Percentiles rank a stretch among this genome's conserved stretches.
phyloP scores from a whole-genome alignment of 1,284 basidiomycete genomes.

The Testicularia cyperi region DNA sequence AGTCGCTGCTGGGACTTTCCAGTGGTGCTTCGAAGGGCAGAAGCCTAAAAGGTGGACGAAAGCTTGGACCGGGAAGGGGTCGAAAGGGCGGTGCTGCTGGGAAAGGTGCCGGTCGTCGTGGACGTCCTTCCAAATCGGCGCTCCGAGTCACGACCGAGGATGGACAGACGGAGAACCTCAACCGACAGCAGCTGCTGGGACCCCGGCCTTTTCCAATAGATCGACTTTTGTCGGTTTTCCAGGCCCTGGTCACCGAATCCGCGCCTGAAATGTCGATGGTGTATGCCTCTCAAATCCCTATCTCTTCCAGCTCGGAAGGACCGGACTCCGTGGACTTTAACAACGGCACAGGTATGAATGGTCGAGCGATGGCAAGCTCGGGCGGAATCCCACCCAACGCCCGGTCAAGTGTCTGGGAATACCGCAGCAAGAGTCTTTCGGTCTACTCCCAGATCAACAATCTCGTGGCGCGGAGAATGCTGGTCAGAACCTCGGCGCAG shows the following conservation, averaged over 20 bases:
- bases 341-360: background rate
- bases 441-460: slow-evolving; percentile 40
- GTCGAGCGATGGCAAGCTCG: too few relatives aligned
- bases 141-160: slow-evolving; percentile 23
- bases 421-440: slow-evolving; percentile 11
- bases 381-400: too few relatives aligned
- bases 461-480: slow-evolving; percentile 29
- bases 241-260: slow-evolving; percentile 78
- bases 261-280: slow-evolving; percentile 64
- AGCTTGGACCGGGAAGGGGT: slow-evolving; percentile 22
- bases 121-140: slow-evolving; percentile 17
- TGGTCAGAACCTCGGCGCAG: slow-evolving; percentile 27
- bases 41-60: slow-evolving; percentile 18
- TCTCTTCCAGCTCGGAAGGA: too few relatives aligned
- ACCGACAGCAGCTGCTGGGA: slow-evolving; percentile 77
- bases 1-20: slow-evolving; percentile 27
- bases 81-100: slow-evolving; percentile 9
- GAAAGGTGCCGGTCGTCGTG: slow-evolving; percentile 4
- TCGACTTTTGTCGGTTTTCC: slow-evolving; percentile 78
- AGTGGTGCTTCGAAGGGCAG: slow-evolving; percentile 21
- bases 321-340: background rate
- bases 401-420: slow-evolving; percentile 27
- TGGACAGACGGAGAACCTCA: slow-evolving; percentile 25
- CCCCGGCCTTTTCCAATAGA: slow-evolving; percentile 80
- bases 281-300: slow-evolving; percentile 12